A percentile compares a stretch with the other conserved stretches of the same genome.
These are phyloP conservation scores for Borovskyia barvae DNA, from an alignment of 208 protist species.

Conservation along the genomic window DNA sequence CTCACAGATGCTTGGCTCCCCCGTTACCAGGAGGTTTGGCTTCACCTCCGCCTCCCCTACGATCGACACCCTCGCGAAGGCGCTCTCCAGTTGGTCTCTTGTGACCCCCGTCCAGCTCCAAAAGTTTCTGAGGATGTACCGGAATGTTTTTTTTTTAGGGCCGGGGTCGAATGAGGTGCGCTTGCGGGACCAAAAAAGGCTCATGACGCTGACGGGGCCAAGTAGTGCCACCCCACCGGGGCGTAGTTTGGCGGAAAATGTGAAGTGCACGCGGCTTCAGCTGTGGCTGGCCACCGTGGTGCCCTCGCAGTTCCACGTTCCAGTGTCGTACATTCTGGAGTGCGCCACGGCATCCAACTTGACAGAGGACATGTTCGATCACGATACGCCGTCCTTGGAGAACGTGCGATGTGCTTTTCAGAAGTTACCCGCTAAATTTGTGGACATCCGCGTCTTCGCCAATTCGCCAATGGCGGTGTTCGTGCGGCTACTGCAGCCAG, in stretches of 20 bases:
- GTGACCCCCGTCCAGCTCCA: neutral
- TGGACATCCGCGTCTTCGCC: slow-evolving; percentile 27
- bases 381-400: slow-evolving; percentile 2
- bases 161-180: neutral
- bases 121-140: neutral
- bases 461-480: slow-evolving; percentile 16
- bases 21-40: slow-evolving; percentile 3
- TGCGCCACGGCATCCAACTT: neutral
- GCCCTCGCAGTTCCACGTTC: slow-evolving; percentile 27
- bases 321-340: slow-evolving; percentile 10
- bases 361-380: neutral
- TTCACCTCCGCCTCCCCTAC: slow-evolving; percentile 13
- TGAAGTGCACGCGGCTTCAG: neutral
- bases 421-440: slow-evolving; percentile 9
- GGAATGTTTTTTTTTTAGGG: neutral
- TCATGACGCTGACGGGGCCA: no score
- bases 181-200: slow-evolving; percentile 1
- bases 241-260: neutral
- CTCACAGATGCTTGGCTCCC: slow-evolving; percentile 25
- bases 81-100: slow-evolving; percentile 1
- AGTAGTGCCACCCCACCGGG: neutral
- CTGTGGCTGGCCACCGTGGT: slow-evolving; percentile 21
- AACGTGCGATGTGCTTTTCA: slow-evolving; percentile 14
- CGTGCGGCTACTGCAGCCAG: slow-evolving; percentile 26
- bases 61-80: slow-evolving; percentile 3